A percentile compares a stretch with the other conserved stretches of the same genome.
Conservation (phyloP, 139 green algal species). For the Chlorella sp. region DNA sequence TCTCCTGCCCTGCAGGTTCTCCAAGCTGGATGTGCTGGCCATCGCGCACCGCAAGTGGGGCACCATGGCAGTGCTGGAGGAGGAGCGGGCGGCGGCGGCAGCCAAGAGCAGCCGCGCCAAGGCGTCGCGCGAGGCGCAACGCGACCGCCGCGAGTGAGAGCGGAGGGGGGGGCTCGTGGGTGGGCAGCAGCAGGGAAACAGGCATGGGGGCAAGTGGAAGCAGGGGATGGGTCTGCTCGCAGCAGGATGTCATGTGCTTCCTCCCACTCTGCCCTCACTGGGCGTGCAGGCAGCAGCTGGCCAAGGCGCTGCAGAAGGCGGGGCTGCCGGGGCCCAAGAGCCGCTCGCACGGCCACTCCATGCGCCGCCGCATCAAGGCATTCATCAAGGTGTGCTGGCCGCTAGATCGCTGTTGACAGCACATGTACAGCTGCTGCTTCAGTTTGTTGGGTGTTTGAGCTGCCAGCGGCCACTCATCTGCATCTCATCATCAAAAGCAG, state of each 20-base stretch:
- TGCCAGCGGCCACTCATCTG: too few species aligned
- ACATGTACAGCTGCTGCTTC: background rate
- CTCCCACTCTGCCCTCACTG: background rate
- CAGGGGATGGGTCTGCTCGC: too few species aligned
- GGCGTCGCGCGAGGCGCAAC: background rate
- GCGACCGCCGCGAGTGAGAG: background rate
- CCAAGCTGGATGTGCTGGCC: conserved; percentile 10
- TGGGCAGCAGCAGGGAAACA: too few species aligned
- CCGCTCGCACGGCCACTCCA: background rate
- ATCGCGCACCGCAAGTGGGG: conserved; percentile 10
- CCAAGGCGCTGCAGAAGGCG: background rate
- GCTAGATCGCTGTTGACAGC: background rate
- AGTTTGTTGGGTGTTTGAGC: too few species aligned
- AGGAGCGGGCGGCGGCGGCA: background rate
- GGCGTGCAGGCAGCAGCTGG: background rate
- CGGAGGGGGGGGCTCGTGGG: background rate
- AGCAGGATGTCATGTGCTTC: too few species aligned
- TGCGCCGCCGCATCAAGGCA: background rate
- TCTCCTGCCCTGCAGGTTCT: background rate
- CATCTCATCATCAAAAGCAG: too few species aligned
- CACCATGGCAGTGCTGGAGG: background rate
- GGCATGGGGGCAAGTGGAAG: background rate
- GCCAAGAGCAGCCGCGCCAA: background rate
- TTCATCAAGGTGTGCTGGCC: background rate
- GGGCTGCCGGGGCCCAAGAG: background rate